Conservation (phyloP, 345 rosid genomes). For the Lepidium aucheri region DNA sequence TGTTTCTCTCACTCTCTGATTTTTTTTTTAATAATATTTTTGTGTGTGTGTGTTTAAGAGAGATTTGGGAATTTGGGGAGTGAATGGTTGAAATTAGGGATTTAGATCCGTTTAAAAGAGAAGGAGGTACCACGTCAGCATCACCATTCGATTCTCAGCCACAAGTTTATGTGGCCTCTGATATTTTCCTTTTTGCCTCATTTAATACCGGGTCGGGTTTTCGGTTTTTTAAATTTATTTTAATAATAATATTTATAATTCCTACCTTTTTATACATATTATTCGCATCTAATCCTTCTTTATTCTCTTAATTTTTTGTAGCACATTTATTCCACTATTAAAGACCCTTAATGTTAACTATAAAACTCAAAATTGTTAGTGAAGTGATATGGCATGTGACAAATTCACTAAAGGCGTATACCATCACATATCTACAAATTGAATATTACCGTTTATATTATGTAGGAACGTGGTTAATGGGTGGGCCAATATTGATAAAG, state of each 20-base stretch:
- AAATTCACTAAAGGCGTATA: too few species aligned
- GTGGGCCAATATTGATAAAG: too few species aligned
- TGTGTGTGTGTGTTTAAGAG: slow-evolving; percentile 5
- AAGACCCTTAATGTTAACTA: not conserved
- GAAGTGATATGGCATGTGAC: too few species aligned
- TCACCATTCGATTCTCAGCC: slow-evolving; percentile 64
- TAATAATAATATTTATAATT: not conserved
- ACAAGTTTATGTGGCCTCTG: slow-evolving; percentile 77
- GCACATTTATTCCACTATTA: not conserved
- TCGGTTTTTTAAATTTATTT: not conserved
- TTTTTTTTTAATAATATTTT: not conserved
- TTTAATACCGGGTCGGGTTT: slow-evolving; percentile 15
- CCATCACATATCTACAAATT: too few species aligned
- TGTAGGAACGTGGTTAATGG: too few species aligned
- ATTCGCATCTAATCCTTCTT: not conserved
- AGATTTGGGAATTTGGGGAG: not conserved
- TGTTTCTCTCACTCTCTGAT: slow-evolving; percentile 24
- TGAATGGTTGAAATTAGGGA: slow-evolving; percentile 15
- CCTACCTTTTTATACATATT: not conserved
- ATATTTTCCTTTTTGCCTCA: slow-evolving; percentile 34
- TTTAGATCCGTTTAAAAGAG: slow-evolving; percentile 63
- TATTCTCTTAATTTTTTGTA: not conserved
- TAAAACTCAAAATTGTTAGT: too few species aligned
- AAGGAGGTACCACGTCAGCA: slow-evolving; percentile 68
- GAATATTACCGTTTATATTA: too few species aligned